Base-by-base conservation (phyloP, 1,284 basidiomycete genomes). In the Ceratobasidium sp. region DNA sequence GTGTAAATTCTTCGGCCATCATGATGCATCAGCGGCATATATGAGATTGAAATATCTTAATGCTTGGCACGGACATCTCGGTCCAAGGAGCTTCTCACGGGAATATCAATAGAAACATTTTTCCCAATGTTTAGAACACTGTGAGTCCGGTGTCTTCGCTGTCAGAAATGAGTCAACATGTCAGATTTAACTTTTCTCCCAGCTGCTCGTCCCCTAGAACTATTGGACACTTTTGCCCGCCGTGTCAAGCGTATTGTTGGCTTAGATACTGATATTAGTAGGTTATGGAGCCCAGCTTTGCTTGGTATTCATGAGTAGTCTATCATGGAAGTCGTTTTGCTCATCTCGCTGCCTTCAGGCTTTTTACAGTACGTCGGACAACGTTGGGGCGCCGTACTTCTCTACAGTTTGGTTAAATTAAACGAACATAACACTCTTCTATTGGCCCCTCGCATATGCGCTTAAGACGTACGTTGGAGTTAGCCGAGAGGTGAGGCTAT, bases 201-300 rank as follows among this genome's bases (percentile, higher is more conserved):
- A 30, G 61, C 2, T 30, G 26, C 60, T 62, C n/a, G 48, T 62
- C 41, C 26, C 6, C 5, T 36, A 16, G 14, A 45, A 26, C 26
- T 8, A 18, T 46, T 32, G 8, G 28, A 3, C 3, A n/a, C 10
- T n/a, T 26, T n/a, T 18, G 53, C 28, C n/a, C 48, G 8, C 39
- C 61, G 61, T 65, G 52, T 65, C 61, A 65, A 45, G 4, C 61
- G 46, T 45, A 36, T 12, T 32, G 28, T 26, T 30, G 46, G 39
- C 46, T 52, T 52, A 23, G 61, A 28, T 8, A 36, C 14, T 34
- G 10, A 2, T 34, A 45, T 65, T 65, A 46, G 61, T n/a, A n/a
- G n/a, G n/a, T n/a, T n/a, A n/a, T n/a, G n/a, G 6, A 23, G 21
- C 14, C 28, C 21, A 50, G 21, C 21, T 2, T 50, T 23, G 48